Conservation (phyloP, 139 green algal species). For the Trebouxia sp. region DNA sequence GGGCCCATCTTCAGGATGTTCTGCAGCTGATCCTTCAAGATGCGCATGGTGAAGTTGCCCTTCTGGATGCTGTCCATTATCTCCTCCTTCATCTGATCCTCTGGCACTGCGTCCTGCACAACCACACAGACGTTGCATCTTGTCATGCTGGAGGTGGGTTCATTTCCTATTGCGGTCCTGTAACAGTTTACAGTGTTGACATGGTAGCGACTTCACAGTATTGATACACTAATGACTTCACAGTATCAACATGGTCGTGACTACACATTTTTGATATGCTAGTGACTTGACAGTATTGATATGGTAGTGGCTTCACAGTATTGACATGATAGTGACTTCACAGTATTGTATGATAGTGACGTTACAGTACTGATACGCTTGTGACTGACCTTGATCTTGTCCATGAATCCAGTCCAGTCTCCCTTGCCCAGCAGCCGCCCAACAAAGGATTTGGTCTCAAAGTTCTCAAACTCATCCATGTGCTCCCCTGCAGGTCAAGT, state of each 20-base stretch:
- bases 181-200: too few relatives aligned
- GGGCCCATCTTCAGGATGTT: slow-evolving; percentile 96
- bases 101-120: slow-evolving; percentile 77
- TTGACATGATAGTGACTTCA: neutral
- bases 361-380: too few relatives aligned
- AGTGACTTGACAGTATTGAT: too few relatives aligned
- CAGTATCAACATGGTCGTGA: too few relatives aligned
- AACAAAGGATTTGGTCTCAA: slow-evolving; percentile 96
- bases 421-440: slow-evolving; percentile 89
- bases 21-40: slow-evolving; percentile 96
- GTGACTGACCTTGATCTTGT: slow-evolving; percentile 89
- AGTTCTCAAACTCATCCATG: slow-evolving; percentile 98
- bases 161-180: too few relatives aligned
- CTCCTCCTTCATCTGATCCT: slow-evolving; percentile 86
- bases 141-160: too few relatives aligned
- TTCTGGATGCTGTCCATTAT: slow-evolving; percentile 89
- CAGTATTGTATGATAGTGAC: neutral
- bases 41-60: slow-evolving; percentile 93
- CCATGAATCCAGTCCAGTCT: slow-evolving; percentile 91
- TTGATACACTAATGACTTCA: too few relatives aligned
- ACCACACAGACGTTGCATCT: neutral
- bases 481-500: slow-evolving; percentile 82
- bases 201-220: too few relatives aligned
- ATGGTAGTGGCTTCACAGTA: neutral
- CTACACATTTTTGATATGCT: too few relatives aligned